A percentile compares a stretch with the other conserved stretches of the same genome.
Conservation (phyloP, 345 rosid species). For the Salix suchowensis region DNA sequence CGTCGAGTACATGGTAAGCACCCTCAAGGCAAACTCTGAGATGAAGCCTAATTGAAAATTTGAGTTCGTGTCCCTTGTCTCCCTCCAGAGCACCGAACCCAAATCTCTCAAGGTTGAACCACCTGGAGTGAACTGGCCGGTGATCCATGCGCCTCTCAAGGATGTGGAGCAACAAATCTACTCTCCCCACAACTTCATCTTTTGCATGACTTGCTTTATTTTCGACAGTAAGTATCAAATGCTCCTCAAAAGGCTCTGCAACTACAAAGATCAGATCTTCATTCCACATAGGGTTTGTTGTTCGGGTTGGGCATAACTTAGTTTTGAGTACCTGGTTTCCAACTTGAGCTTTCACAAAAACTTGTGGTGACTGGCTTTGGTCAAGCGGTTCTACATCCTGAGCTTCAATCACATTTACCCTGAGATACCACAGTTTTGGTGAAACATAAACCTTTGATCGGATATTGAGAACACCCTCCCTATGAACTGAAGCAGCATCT, state of each 20-base stretch:
- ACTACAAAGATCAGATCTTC: slow-evolving; percentile 31
- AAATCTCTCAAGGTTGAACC: slow-evolving; percentile 27
- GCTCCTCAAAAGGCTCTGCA: slow-evolving; percentile 33
- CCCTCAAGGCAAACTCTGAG: slow-evolving; percentile 31
- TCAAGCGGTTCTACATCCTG: slow-evolving; percentile 28
- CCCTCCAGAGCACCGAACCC: slow-evolving; percentile 27
- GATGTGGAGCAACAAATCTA: slow-evolving; percentile 11
- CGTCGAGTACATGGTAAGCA: slow-evolving; percentile 32
- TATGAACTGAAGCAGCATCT: slow-evolving; percentile 27
- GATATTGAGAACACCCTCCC: slow-evolving; percentile 25
- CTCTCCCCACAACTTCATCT: slow-evolving; percentile 24
- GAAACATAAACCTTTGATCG: slow-evolving; percentile 33
- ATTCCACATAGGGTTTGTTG: slow-evolving; percentile 28
- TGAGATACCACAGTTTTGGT: slow-evolving; percentile 29
- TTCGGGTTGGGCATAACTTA: slow-evolving; percentile 21
- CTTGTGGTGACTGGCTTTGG: slow-evolving; percentile 20
- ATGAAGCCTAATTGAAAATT: slow-evolving; percentile 32
- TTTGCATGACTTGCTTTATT: slow-evolving; percentile 14
- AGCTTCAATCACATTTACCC: slow-evolving; percentile 34
- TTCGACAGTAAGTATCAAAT: slow-evolving; percentile 24
- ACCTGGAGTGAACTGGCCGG: slow-evolving; percentile 22
- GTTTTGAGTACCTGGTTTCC: slow-evolving; percentile 29
- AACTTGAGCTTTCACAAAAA: slow-evolving; percentile 26
- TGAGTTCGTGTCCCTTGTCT: slow-evolving; percentile 25
- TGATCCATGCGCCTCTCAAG: slow-evolving; percentile 30